Evolutionary conservation across 352 stramenopile species (phyloP), one percentile per base, ranked within the genome.

Genomic region (Peronospora destructor): DNA sequence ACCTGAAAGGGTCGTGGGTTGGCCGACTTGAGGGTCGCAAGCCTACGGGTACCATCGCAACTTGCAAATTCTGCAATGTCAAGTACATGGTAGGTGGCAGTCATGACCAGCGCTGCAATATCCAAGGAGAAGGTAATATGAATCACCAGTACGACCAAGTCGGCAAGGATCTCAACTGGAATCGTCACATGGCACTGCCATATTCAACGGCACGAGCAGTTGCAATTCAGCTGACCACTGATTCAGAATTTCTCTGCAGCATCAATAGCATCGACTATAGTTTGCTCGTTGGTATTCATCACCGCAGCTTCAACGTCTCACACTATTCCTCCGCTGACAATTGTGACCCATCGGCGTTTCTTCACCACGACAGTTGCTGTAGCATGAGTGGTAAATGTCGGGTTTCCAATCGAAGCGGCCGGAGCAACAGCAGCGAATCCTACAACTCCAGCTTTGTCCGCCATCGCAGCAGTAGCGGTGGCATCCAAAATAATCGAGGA

Each of bases 231-330:
- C 46, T 98, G 0, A 73, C 68, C 2, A 71, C 62, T 26, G 92
- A 98, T 57, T 95, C 85, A 30, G 66, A 87, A 42, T 98, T 96
- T 48, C 60, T 98, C 1, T 83, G 77, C 39, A 73, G 73, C 17
- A 92, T 96, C 68, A 96, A 96, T 59, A 96, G 93, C 60, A 97
- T 98, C 66, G 91, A 98, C 63, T 98, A 98, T 58, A 96, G 83
- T 34, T 82, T 98, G 56, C 68, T 98, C 17, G 87, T 98, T 44
- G 91, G 90, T 3, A 86, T 97, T 46, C 91, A 97, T 62, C 86
- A 97, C 51, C 78, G 90, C 65, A 91, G 72, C 46, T 87, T 85
- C 45, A 86, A 85, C 19, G 76, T 86, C 10, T 88, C 83, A 35
- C 71, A 84, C 35, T 84, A 76, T 52, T 79, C 75, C 23, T 86